Percentiles rank a stretch among this genome's conserved stretches.
These are phyloP conservation scores for Nematodospora anomalae DNA, from an alignment of 1,139 yeast genomes.

Conservation along the genomic window DNA sequence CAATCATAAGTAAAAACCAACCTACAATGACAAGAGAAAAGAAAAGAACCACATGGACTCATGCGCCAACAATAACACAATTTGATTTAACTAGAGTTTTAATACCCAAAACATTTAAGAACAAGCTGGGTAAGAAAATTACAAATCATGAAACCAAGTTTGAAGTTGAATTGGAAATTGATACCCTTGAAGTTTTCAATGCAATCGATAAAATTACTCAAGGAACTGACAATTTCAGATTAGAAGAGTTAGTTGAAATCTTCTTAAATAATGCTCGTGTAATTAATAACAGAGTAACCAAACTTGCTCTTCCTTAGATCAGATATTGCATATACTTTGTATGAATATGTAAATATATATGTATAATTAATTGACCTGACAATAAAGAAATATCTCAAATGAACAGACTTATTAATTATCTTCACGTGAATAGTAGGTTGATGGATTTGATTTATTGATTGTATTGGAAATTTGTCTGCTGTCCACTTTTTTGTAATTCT, in stretches of 20 bases:
- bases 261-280: conserved; percentile 69
- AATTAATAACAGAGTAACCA: conserved; percentile 46
- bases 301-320: conserved; percentile 28
- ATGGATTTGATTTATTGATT: too few species aligned
- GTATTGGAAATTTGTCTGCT: too few species aligned
- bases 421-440: too few species aligned
- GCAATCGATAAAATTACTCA: conserved; percentile 56
- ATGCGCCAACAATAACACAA: conserved; percentile 66
- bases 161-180: conserved; percentile 77
- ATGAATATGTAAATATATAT: too few species aligned
- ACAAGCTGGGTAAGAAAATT: conserved; percentile 39
- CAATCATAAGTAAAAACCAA: conserved; percentile 35
- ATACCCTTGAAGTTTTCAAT: conserved; percentile 58
- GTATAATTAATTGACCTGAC: too few species aligned
- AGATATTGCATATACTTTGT: background rate
- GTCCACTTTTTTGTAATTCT: too few species aligned
- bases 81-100: conserved; percentile 69
- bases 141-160: conserved; percentile 41
- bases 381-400: too few species aligned
- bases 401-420: too few species aligned
- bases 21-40: conserved; percentile 61
- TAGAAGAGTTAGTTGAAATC: conserved; percentile 70
- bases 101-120: conserved; percentile 46
- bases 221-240: conserved; percentile 58
- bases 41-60: conserved; percentile 63